Base-by-base conservation (phyloP, 805 yeast species). In the Saccharomycopsis fodiens region DNA sequence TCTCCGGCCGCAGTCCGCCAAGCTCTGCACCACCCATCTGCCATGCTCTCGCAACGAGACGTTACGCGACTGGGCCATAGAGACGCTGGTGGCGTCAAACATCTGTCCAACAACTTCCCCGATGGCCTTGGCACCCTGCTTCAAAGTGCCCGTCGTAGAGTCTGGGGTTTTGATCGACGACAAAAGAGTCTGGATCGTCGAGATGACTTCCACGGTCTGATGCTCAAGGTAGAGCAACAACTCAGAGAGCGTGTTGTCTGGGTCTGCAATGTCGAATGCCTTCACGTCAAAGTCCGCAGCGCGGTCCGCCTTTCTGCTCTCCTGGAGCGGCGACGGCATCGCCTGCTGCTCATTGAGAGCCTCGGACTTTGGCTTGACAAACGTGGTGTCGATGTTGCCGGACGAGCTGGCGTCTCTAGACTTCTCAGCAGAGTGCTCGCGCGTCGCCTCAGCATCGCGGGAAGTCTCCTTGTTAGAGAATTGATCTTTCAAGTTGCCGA, bases 61-160 rank as follows among this genome's bases (percentile, higher is more conserved):
- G 63, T 89, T 86, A 57, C 94, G 76, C 31, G 93, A 83, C 63
- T 87, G 96, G 53, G 79, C 76, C 95, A 89, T 87, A 20, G 94
- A 79, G 3, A 79, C 76, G 55, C 81, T 79, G 1, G 97, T 86
- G 38, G 96, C 95, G 53, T 79, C 88, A 4, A 88, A 79, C 95
- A 91, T 89, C 58, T 83, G 88, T 30, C 76, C 70, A 30, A 89
- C 89, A 42, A 86, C 94, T 45, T 63, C 70, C 46, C 82, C 78
- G 52, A 91, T 88, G n/a, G 85, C 86, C 49, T 65, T 66, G 1
- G 96, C 82, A 39, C 85, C 84, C 1, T 67, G 71, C 52, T 89
- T 72, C 54, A 91, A 70, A 46, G 77, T 82, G 2, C 86, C 88
- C 52, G 81, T 78, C 0, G 86, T 82, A 1, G 86, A 79, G 56